These are phyloP conservation scores for Bertia moriformis DNA, from an alignment of 2,329 filamentous ascomycete species.

Conservation along the genomic window DNA sequence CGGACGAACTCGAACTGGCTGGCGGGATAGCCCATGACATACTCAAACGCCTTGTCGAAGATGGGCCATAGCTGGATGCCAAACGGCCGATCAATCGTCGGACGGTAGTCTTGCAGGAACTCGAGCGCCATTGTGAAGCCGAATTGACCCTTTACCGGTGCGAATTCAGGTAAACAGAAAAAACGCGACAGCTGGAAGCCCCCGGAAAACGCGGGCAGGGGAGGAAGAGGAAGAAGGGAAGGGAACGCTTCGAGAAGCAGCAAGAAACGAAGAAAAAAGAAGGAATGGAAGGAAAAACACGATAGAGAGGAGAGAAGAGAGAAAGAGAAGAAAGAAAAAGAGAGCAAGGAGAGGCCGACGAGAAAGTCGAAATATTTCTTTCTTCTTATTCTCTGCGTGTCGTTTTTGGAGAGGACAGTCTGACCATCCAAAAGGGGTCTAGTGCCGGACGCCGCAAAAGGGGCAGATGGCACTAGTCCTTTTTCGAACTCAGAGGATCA, in stretches of 20 bases:
- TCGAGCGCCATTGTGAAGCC: constrained; percentile 1
- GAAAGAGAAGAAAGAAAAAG: constrained; percentile 16
- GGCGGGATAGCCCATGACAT: constrained; percentile 65
- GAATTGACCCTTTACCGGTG: constrained; percentile 7
- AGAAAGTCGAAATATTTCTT: not conserved
- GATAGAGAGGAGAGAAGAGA: constrained; percentile 2
- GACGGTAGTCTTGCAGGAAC: constrained; percentile 37
- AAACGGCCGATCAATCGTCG: constrained; percentile 82
- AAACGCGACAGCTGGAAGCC: constrained; percentile 2
- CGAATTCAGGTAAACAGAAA: too few species aligned
- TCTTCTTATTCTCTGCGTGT: too few species aligned
- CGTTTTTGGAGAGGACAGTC: too few species aligned
- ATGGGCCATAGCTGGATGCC: constrained; percentile 85
- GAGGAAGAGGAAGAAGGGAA: constrained; percentile 1
- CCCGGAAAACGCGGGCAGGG: constrained; percentile 2
- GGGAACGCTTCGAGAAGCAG: constrained; percentile 3
- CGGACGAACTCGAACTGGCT: constrained; percentile 74
- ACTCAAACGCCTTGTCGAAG: constrained; percentile 75
- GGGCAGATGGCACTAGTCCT: too few species aligned
- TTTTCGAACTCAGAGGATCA: too few species aligned
- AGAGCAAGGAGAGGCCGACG: constrained; percentile 7
- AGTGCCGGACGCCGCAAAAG: too few species aligned
- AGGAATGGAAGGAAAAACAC: constrained; percentile 5
- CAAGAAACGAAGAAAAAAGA: constrained; percentile 8
- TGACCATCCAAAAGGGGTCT: too few species aligned